phyloP scores from a whole-genome alignment of 140 eudicot genomes.

The Artemisia princeps region DNA sequence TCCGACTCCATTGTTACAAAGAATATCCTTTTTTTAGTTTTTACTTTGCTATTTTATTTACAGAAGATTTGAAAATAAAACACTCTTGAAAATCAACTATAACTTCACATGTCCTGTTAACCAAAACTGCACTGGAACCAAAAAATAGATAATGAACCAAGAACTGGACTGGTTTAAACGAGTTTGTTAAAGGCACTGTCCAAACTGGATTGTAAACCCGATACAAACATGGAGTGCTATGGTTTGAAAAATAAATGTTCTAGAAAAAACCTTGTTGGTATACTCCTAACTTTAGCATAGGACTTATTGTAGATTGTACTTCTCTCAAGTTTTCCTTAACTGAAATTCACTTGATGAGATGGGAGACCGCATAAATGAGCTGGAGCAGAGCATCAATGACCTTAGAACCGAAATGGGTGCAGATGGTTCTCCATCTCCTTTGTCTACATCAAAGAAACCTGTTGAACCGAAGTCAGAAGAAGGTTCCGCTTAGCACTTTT shows the following conservation, averaged over 20 bases:
- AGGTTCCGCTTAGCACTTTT: conserved; percentile 24
- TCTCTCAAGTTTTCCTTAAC: conserved; percentile 38
- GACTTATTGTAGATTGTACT: too few relatives aligned
- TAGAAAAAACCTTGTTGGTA: too few relatives aligned
- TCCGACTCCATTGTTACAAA: conserved; percentile 79
- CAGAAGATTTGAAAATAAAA: background rate
- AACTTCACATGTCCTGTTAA: too few relatives aligned
- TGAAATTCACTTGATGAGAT: conserved; percentile 70
- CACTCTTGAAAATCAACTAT: background rate
- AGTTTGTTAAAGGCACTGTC: too few relatives aligned
- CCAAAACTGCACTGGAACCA: too few relatives aligned
- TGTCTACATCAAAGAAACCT: conserved; percentile 42
- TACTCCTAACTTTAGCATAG: too few relatives aligned
- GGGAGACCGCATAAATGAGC: conserved; percentile 91
- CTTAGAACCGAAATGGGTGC: conserved; percentile 86
- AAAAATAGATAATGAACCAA: too few relatives aligned
- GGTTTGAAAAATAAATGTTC: too few relatives aligned
- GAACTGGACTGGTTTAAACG: too few relatives aligned
- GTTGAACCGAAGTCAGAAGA: conserved; percentile 36
- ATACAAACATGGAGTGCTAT: too few relatives aligned
- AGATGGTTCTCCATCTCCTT: conserved; percentile 80
- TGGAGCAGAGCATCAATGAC: conserved; percentile 96
- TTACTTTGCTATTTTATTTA: background rate
- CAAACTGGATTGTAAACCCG: too few relatives aligned
- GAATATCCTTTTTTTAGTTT: conserved; percentile 65